These are phyloP conservation scores for Taiozyma sp. DNA, from an alignment of 1,139 yeast species.

Conservation along the genomic window DNA sequence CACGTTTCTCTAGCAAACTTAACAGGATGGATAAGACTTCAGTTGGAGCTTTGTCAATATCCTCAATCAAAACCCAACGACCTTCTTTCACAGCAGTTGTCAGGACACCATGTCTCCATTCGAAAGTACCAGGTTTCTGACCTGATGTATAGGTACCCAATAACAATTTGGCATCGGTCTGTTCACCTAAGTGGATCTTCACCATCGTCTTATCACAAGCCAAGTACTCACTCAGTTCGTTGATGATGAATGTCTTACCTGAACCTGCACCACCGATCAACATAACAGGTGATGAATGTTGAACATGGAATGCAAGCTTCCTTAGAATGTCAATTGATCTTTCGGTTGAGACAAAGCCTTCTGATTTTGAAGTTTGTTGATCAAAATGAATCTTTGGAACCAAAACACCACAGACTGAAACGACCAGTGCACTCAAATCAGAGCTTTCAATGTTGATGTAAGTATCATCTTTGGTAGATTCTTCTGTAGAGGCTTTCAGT, in stretches of 20 bases:
- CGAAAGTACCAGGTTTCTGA: conserved; percentile 88
- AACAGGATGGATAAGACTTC: conserved; percentile 87
- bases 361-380: conserved; percentile 16
- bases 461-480: conserved; percentile 3
- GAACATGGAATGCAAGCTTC: conserved; percentile 52
- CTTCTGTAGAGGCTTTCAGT: not conserved
- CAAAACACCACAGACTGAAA: conserved; percentile 68
- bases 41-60: conserved; percentile 96
- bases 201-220: conserved; percentile 63
- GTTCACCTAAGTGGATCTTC: conserved; percentile 92
- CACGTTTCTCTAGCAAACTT: conserved; percentile 80
- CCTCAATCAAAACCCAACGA: conserved; percentile 93
- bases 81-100: conserved; percentile 93
- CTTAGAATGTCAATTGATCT: conserved; percentile 50
- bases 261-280: conserved; percentile 82
- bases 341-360: conserved; percentile 60
- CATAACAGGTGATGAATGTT: conserved; percentile 62
- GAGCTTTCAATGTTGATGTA: conserved; percentile 21
- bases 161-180: conserved; percentile 89
- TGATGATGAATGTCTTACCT: conserved; percentile 86
- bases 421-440: conserved; percentile 44
- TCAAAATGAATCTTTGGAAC: conserved; percentile 44
- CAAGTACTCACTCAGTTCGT: conserved; percentile 63
- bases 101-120: conserved; percentile 93
- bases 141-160: conserved; percentile 95